Evolutionary conservation across 768 basidiomycete species (phyloP).

Genomic region (Phanerodontia chrysosporium): DNA sequence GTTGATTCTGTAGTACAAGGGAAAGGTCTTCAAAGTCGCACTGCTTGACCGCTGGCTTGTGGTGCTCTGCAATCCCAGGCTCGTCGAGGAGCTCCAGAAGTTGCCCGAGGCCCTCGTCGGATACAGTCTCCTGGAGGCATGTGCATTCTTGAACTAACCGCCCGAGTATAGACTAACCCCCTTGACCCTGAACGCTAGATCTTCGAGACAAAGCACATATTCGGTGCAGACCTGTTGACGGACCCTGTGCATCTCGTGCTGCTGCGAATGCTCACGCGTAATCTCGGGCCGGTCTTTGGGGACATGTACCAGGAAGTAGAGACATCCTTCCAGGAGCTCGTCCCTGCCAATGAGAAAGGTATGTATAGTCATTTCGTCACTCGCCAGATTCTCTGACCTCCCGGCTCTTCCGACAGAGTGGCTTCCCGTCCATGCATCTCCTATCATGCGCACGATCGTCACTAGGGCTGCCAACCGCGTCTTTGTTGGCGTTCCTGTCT

Average conservation of each 20-base stretch:
- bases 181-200: not conserved
- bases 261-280: not conserved
- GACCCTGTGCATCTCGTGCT: slow-evolving; percentile 8
- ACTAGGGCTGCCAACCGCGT: slow-evolving; percentile 39
- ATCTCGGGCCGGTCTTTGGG: slow-evolving; percentile 10
- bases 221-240: not conserved
- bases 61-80: slow-evolving; percentile 36
- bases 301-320: slow-evolving; percentile 19
- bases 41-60: slow-evolving; percentile 43
- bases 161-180: not conserved
- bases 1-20: slow-evolving; percentile 2
- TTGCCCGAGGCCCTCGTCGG: slow-evolving; percentile 44
- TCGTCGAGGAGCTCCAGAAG: slow-evolving; percentile 48
- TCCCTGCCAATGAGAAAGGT: slow-evolving; percentile 6
- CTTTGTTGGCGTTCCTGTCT: slow-evolving; percentile 47
- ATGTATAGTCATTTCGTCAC: no score
- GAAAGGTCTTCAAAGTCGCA: slow-evolving; percentile 38
- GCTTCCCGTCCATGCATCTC: not conserved
- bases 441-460: slow-evolving; percentile 30
- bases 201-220: slow-evolving; percentile 1
- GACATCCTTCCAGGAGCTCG: slow-evolving; percentile 12
- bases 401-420: slow-evolving; percentile 4
- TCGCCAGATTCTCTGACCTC: not conserved
- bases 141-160: not conserved
- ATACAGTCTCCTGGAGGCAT: slow-evolving; percentile 36